Evolutionary conservation across 345 rosid species (phyloP), one percentile per base, ranked within the genome.

Genomic region (Noccaea bulbosa): DNA sequence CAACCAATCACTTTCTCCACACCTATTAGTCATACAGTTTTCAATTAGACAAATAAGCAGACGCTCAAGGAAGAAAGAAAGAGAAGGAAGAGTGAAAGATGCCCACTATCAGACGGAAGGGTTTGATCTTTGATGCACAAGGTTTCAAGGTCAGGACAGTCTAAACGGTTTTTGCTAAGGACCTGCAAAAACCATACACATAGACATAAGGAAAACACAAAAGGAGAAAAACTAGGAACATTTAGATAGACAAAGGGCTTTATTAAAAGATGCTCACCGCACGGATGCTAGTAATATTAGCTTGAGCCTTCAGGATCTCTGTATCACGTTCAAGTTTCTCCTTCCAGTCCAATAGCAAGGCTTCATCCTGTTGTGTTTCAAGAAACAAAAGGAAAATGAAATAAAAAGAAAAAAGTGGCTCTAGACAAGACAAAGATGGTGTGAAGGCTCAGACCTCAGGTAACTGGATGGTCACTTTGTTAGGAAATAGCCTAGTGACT

Each of bases 1-100:
- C 95, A 94, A 70, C 99, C 99, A 11, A 88, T 88, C 52, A 89
- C 77, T 83, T 91, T 93, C 80, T 93, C 99, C 76, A 85, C 99
- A 63, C 88, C 99, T 94, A 48, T 53, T 32, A 41, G 20, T 46
- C 32, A 73, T 30, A 73, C 17, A 33, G 37, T 67, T 37, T 7
- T 34, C 0, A 3, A n/a, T 75, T 45, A 75, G 62, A 69, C 16
- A 68, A 30, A 40, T 40, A 67, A 22, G 17, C 34, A 4, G 3
- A 47, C 5, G 9, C 17, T 66, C 44, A 34, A 56, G 14, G 27
- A 56, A 20, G 57, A 57, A 30, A 65, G 38, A 56, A 15, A 66
- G 46, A 68, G 69, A 73, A 35, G 11, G 38, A 11, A 16, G 16
- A 62, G 68, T 64, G 44, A 64, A 15, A 33, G 71, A 65, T 52